Evolutionary conservation across 2,329 filamentous ascomycete species (phyloP).

Genomic region (Talaromyces sp.): DNA sequence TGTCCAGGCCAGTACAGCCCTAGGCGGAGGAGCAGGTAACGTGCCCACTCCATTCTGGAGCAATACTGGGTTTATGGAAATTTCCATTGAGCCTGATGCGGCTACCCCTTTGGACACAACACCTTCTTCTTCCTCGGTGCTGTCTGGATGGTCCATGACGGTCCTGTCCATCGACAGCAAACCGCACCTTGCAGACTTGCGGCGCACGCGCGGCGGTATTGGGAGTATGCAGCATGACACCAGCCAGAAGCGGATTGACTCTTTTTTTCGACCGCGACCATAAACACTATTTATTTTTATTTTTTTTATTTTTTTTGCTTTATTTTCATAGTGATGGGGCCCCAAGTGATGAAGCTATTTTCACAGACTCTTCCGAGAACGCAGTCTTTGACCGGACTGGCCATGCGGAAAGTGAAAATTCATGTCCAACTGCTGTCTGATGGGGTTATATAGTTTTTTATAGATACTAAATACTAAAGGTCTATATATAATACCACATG

Average conservation of each 20-base stretch:
- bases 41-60: slow-evolving; percentile 56
- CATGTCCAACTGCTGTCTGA: slow-evolving; percentile 44
- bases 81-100: slow-evolving; percentile 27
- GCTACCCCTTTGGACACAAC: background rate
- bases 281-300: slow-evolving; percentile 3
- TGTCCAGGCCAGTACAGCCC: slow-evolving; percentile 36
- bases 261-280: slow-evolving; percentile 60
- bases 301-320: slow-evolving; percentile 9
- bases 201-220: slow-evolving; percentile 75
- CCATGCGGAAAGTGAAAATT: slow-evolving; percentile 43
- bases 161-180: slow-evolving; percentile 63
- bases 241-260: slow-evolving; percentile 68
- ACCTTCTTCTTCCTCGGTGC: background rate
- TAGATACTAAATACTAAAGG: background rate
- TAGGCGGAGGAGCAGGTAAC: slow-evolving; percentile 20
- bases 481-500: too few species aligned
- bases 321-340: too few species aligned
- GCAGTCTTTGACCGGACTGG: slow-evolving; percentile 26
- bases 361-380: slow-evolving; percentile 62
- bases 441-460: slow-evolving; percentile 9
- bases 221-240: slow-evolving; percentile 72
- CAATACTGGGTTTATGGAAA: slow-evolving; percentile 59
- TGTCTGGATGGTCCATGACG: slow-evolving; percentile 41
- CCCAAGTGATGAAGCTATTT: slow-evolving; percentile 51
- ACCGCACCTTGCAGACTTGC: slow-evolving; percentile 67